Evolutionary conservation across 441 rosid genomes (phyloP), one percentile per base, ranked within the genome.

Genomic region (Breynia disticha): DNA sequence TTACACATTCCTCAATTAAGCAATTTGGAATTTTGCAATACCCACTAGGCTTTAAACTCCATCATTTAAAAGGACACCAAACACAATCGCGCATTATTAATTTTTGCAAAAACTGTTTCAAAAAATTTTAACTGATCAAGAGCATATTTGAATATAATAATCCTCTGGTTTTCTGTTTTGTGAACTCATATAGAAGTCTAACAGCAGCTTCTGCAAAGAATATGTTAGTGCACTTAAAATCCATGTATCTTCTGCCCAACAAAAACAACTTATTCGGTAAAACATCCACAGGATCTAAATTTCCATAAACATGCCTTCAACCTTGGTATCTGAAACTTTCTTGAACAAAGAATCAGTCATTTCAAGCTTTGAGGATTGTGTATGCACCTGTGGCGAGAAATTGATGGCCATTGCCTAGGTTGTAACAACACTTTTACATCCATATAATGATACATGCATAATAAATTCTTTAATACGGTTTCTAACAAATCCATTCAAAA

Each of bases 351-450:
- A 72, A 67, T 86, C 95, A 0, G 86, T 81, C 95, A 88, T 86
- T 70, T 86, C 95, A 50, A 82, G 84, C 69, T 79, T 86, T 0
- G 93, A 80, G 41, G 93, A 75, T 63, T 81, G 95, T 4, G 86
- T 79, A 1, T 90, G 84, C 44, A 88, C 52, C 91, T 72, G 38
- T 88, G 86, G 6, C 82, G 77, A 46, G 95, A 88, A 54, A 88
- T 74, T 54, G 81, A 58, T 7, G 96, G 95, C 96, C 96, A 88
- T 37, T 79, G 73, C 65, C 95, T 78, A 1, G 95, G 81, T 14
- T 39, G 9, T 10, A 14, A 39, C n/a, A 39, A 39, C 44, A 39
- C 9, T 39, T 24, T 24, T 24, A 24, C 44, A 39, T 39, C 44
- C 5, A 39, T 2, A 13, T 10, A 10, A 39, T 24, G 44, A 39